Conservation (phyloP, 2,329 filamentous ascomycete genomes). For the Fusarium heterosporum region DNA sequence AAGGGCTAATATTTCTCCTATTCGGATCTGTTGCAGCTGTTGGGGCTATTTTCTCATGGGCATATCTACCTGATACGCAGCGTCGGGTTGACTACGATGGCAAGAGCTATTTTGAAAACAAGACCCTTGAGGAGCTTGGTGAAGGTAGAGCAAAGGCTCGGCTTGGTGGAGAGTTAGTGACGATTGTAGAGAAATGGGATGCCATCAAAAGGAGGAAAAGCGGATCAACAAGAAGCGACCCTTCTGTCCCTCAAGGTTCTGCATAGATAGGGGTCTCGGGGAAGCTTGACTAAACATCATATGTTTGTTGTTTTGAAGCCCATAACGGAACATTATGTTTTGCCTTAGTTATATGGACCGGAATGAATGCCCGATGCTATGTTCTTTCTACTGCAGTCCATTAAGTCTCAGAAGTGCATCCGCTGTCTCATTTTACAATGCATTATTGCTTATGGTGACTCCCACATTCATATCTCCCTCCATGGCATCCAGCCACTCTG, state of each 20-base stretch:
- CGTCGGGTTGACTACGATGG: slow-evolving; percentile 54
- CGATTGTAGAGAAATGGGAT: slow-evolving; percentile 57
- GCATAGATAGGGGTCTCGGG: slow-evolving; percentile 8
- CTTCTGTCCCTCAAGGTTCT: slow-evolving; percentile 40
- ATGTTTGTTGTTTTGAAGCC: slow-evolving; percentile 12
- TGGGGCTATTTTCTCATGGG: slow-evolving; percentile 64
- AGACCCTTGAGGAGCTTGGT: slow-evolving; percentile 63
- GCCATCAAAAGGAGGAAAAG: slow-evolving; percentile 53
- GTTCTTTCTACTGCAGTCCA: background rate
- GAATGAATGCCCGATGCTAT: background rate
- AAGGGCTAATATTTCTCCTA: slow-evolving; percentile 63
- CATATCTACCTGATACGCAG: slow-evolving; percentile 63
- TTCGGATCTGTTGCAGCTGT: slow-evolving; percentile 63
- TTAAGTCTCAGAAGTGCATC: slow-evolving; percentile 59
- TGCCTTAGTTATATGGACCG: background rate
- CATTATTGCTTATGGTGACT: slow-evolving; percentile 74
- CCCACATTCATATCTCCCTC: slow-evolving; percentile 71
- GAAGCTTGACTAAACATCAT: background rate
- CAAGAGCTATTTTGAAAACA: slow-evolving; percentile 56
- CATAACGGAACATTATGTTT: background rate
- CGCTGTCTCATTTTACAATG: slow-evolving; percentile 65
- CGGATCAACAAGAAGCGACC: slow-evolving; percentile 41
- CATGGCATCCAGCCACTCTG: slow-evolving; percentile 76
- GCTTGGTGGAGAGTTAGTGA: slow-evolving; percentile 59
- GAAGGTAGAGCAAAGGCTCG: slow-evolving; percentile 60